Conservation (phyloP, 2,329 filamentous ascomycete species). For the Cercospora berteroae region DNA sequence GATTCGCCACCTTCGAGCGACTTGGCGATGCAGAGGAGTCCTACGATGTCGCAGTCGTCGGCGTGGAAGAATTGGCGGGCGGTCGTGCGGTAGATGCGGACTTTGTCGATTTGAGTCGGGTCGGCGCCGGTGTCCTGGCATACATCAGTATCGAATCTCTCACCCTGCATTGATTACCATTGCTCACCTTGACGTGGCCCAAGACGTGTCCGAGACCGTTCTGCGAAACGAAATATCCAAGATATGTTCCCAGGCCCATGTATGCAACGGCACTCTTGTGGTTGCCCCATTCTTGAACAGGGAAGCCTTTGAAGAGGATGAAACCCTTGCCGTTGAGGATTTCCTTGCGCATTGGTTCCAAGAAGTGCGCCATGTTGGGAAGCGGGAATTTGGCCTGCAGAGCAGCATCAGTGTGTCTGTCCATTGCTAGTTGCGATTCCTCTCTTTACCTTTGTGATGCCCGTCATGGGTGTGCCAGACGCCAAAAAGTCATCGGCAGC, state of each 20-base stretch:
- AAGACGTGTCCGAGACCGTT: conserved; percentile 83
- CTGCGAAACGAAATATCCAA: conserved; percentile 85
- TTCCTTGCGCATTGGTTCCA: conserved; percentile 60
- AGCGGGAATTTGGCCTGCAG: conserved; percentile 59
- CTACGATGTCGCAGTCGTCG: conserved; percentile 79
- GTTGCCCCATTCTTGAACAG: conserved; percentile 70
- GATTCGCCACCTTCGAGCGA: conserved; percentile 79
- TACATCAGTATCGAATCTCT: neutral
- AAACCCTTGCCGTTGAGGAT: conserved; percentile 85
- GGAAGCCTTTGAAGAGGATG: conserved; percentile 83
- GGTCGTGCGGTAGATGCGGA: conserved; percentile 87
- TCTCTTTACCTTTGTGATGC: conserved; percentile 58
- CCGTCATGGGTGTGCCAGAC: conserved; percentile 65
- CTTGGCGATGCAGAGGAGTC: conserved; percentile 75
- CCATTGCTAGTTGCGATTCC: too few relatives aligned
- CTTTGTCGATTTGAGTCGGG: conserved; percentile 74
- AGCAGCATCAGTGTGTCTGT: neutral
- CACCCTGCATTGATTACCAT: neutral
- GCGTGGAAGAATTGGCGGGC: conserved; percentile 83
- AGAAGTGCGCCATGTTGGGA: conserved; percentile 54
- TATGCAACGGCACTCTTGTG: conserved; percentile 84
- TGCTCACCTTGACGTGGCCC: conserved; percentile 68
- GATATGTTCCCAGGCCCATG: conserved; percentile 76
- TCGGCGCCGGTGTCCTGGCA: conserved; percentile 77
- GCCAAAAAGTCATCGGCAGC: conserved; percentile 69